Evolutionary conservation across 1,284 basidiomycete species (phyloP).

Genomic region (Phlebopus sp.): DNA sequence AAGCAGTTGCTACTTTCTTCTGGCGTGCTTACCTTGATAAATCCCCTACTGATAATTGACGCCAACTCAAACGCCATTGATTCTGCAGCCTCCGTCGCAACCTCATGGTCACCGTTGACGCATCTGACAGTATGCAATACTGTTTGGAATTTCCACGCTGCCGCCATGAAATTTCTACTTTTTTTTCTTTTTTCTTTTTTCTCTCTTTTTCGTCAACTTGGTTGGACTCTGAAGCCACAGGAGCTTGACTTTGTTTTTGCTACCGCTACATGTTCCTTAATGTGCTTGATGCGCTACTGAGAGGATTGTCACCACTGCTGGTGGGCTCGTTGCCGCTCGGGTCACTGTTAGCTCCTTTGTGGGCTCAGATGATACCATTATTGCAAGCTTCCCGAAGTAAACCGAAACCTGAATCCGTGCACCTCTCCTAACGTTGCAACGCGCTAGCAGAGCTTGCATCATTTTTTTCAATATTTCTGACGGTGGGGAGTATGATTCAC

Average conservation of each 20-base stretch:
- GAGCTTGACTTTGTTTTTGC: constrained; percentile 37
- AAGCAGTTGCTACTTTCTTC: no score
- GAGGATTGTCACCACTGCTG: constrained; percentile 40
- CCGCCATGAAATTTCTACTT: no score
- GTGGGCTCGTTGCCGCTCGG: constrained; percentile 41
- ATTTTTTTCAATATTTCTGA: constrained; percentile 7
- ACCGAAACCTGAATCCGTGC: not conserved
- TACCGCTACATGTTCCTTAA: constrained; percentile 48
- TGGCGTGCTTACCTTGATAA: no score
- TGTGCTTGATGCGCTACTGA: constrained; percentile 23
- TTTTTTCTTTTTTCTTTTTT: no score
- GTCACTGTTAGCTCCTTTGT: constrained; percentile 38
- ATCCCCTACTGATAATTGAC: no score
- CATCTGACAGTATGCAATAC: constrained; percentile 13
- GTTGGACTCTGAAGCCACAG: constrained; percentile 23
- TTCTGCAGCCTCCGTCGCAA: constrained; percentile 12
- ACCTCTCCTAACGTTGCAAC: constrained; percentile 11
- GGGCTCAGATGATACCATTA: constrained; percentile 36
- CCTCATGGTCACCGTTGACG: constrained; percentile 16
- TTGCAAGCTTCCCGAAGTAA: constrained; percentile 12
- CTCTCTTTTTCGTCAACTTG: constrained; percentile 18
- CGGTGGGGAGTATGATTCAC: no score
- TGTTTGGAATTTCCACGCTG: not conserved
- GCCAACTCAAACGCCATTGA: not conserved
- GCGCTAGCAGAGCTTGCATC: constrained; percentile 4